A percentile compares a stretch with the other conserved stretches of the same genome.
Conservation (phyloP, 768 basidiomycete genomes). For the Tephrocybe sp. region DNA sequence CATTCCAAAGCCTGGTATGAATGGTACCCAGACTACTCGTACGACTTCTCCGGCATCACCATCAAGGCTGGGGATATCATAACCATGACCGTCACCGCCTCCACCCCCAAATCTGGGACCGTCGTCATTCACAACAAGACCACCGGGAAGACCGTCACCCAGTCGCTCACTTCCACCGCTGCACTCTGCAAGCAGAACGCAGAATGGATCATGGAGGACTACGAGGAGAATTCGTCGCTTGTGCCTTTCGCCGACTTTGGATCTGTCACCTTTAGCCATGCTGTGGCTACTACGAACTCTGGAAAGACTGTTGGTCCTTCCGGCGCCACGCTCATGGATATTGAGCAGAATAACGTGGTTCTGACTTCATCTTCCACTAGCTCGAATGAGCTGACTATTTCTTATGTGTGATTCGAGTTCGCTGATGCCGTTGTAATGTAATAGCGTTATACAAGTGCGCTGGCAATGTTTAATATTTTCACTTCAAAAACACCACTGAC, state of each 20-base stretch:
- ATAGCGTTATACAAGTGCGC: too few species aligned
- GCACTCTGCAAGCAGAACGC: constrained; percentile 34
- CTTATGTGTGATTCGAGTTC: constrained; percentile 19
- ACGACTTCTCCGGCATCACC: constrained; percentile 30
- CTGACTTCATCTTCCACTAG: constrained; percentile 27
- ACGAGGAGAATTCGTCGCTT: constrained; percentile 22
- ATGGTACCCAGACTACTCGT: constrained; percentile 31
- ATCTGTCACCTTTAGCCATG: constrained; percentile 35
- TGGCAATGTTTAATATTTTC: too few species aligned
- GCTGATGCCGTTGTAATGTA: too few species aligned
- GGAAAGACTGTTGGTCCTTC: constrained; percentile 23
- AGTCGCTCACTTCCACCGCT: constrained; percentile 26
- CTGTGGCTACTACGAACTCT: constrained; percentile 24
- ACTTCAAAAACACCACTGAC: too few species aligned
- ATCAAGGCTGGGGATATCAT: constrained; percentile 27
- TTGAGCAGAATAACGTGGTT: constrained; percentile 30
- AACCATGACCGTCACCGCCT: constrained; percentile 29
- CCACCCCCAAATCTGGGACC: constrained; percentile 23
- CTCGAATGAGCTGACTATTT: constrained; percentile 23
- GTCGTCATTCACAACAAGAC: constrained; percentile 26
- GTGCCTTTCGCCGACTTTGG: constrained; percentile 40
- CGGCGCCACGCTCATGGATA: constrained; percentile 33
- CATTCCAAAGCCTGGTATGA: constrained; percentile 27
- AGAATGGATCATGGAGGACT: constrained; percentile 40
- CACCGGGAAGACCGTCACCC: constrained; percentile 20